phyloP scores from a whole-genome alignment of 1,139 yeast species.

The Lodderomyces beijingensis region DNA sequence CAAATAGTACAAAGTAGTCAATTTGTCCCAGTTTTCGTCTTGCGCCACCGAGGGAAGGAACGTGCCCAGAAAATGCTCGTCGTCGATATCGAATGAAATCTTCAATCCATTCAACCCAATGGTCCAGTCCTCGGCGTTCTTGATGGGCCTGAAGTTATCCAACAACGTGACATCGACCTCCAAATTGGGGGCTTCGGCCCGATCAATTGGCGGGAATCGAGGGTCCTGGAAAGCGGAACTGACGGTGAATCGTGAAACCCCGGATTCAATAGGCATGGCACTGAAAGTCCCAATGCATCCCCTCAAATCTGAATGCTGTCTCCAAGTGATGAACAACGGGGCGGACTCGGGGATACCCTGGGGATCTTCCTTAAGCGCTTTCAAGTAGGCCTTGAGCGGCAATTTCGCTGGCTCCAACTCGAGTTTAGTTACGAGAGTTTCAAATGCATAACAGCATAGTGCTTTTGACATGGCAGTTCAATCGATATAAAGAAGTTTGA shows the following conservation, averaged over 20 bases:
- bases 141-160: slow-evolving; percentile 51
- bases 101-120: slow-evolving; percentile 81
- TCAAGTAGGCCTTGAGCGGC: slow-evolving; percentile 17
- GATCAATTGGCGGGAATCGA: slow-evolving; percentile 65
- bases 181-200: slow-evolving; percentile 45
- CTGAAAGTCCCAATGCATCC: slow-evolving; percentile 94
- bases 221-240: slow-evolving; percentile 72
- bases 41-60: slow-evolving; percentile 86
- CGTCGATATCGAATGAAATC: slow-evolving; percentile 41
- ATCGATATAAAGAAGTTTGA: no score
- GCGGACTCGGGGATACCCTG: slow-evolving; percentile 44
- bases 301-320: slow-evolving; percentile 52
- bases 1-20: slow-evolving; percentile 65
- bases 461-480: slow-evolving; percentile 33
- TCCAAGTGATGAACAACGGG: slow-evolving; percentile 84
- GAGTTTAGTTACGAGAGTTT: slow-evolving; percentile 24
- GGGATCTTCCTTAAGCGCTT: slow-evolving; percentile 15
- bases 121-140: slow-evolving; percentile 64
- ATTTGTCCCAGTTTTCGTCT: slow-evolving; percentile 83
- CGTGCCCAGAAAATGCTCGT: slow-evolving; percentile 57
- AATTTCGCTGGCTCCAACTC: slow-evolving; percentile 13
- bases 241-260: slow-evolving; percentile 59
- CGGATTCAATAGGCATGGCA: slow-evolving; percentile 42
- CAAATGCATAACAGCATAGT: slow-evolving; percentile 39
- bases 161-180: slow-evolving; percentile 59